These are phyloP conservation scores for Naganishia vaughanmartiniae DNA, from an alignment of 768 basidiomycete species.

Conservation along the genomic window DNA sequence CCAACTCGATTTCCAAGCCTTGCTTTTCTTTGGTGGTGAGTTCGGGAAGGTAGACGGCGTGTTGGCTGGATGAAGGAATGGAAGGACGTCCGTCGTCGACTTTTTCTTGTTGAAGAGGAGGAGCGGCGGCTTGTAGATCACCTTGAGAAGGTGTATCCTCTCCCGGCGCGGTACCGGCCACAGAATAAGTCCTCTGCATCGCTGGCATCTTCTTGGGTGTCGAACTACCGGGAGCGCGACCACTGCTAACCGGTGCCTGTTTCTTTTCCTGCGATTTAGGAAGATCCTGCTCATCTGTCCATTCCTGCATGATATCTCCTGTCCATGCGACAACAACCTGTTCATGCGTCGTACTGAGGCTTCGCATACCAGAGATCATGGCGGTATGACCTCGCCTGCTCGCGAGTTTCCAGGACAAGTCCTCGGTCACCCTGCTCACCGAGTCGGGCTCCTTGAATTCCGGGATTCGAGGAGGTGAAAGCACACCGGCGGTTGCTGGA, in stretches of 20 bases:
- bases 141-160: slow-evolving; percentile 23
- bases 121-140: slow-evolving; percentile 4
- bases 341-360: slow-evolving; percentile 76
- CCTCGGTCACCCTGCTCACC: slow-evolving; percentile 27
- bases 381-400: slow-evolving; percentile 87
- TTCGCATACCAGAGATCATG: slow-evolving; percentile 89
- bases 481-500: slow-evolving; percentile 43
- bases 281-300: slow-evolving; percentile 26
- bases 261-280: slow-evolving; percentile 46
- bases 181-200: slow-evolving; percentile 13
- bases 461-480: slow-evolving; percentile 75
- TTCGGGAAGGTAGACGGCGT: slow-evolving; percentile 44
- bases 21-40: slow-evolving; percentile 65
- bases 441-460: slow-evolving; percentile 62
- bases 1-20: slow-evolving; percentile 66
- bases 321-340: slow-evolving; percentile 93
- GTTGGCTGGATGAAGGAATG: not conserved
- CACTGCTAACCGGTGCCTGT: slow-evolving; percentile 42
- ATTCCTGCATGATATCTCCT: slow-evolving; percentile 70
- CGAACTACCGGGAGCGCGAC: not conserved
- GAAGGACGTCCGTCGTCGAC: slow-evolving; percentile 49
- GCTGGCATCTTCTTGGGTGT: slow-evolving; percentile 23
- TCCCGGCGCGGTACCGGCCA: slow-evolving; percentile 26
- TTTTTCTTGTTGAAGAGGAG: slow-evolving; percentile 39
- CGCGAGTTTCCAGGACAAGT: slow-evolving; percentile 67